These are phyloP conservation scores for Fusarium chaquense DNA, from an alignment of 2,329 filamentous ascomycete species.

Conservation along the genomic window DNA sequence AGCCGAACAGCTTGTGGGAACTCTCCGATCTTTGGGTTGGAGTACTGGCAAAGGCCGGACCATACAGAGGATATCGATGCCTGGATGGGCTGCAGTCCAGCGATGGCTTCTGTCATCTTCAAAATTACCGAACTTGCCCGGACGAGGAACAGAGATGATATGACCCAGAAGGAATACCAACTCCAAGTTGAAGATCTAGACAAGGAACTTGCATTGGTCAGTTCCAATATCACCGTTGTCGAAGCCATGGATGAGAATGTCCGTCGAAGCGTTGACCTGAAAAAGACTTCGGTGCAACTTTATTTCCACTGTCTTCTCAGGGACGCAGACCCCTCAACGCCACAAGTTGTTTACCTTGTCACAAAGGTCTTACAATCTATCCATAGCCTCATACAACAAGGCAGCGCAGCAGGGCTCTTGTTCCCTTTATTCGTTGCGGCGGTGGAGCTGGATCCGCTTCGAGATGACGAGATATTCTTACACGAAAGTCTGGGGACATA, in stretches of 20 bases:
- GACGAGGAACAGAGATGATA: conserved; percentile 29
- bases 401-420: conserved; percentile 35
- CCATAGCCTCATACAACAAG: conserved; percentile 22
- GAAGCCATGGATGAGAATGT: conserved; percentile 30
- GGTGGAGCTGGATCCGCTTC: conserved; percentile 36
- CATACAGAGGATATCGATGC: conserved; percentile 48
- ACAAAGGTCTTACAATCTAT: conserved; percentile 24
- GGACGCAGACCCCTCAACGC: conserved; percentile 55
- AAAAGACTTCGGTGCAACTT: conserved; percentile 56
- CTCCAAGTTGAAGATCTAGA: conserved; percentile 13
- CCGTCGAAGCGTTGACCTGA: conserved; percentile 48
- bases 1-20: conserved; percentile 63
- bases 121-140: conserved; percentile 61
- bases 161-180: conserved; percentile 2
- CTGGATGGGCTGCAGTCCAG: conserved; percentile 63
- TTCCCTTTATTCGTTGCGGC: conserved; percentile 44
- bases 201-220: conserved; percentile 1
- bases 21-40: conserved; percentile 58
- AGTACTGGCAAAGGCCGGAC: conserved; percentile 57
- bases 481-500: background rate
- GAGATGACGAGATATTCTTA: conserved; percentile 19
- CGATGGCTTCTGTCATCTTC: conserved; percentile 60
- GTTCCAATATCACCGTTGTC: background rate
- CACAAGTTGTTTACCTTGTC: conserved; percentile 14
- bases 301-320: conserved; percentile 61